Base-by-base conservation (phyloP, 805 yeast species). In the Cyberlindnera petersonii region DNA sequence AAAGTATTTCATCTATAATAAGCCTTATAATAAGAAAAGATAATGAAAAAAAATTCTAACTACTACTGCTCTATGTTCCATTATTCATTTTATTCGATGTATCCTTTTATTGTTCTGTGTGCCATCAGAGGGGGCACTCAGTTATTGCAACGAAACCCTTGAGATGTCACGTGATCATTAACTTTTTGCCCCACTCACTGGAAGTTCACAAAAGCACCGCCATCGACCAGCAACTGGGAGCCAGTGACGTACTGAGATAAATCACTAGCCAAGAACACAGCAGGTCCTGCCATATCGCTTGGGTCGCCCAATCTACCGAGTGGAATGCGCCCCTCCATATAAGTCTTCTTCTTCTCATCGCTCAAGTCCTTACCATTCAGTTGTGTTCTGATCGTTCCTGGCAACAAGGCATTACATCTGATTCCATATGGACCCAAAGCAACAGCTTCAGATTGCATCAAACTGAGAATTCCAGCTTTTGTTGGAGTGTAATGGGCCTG, bases 401-500 rank as follows among this genome's bases (percentile, higher is more conserved):
- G 74, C 15, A 68, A 51, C n/a, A 69, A 43, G 13, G 72, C 71
- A 47, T 69, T 69, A 40, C 70, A 65, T 44, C 72, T 55, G 30
- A 69, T 69, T 6, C 70, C 69, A 42, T 64, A 61, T 32, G 63
- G 53, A 2, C 72, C 72, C 23, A 69, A 58, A 2, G 71, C 69
- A 41, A 65, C 62, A 2, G 74, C 74, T 23, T 59, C 57, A 13
- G 70, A 61, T 48, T 69, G 73, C 61, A 68, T 68, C 44, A 69
- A 50, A 15, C 69, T 64, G 33, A 66, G 48, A 29, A 69, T 57
- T 14, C 71, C 74, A n/a, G 72, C 72, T 41, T 69, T 69, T 10
- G 74, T 66, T 14, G 74, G 72, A n/a, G 71, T 65, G 49, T 69
- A 69, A 46, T 68, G 73, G 4, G 68, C 63, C 43, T 69, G 74